Base-by-base conservation (phyloP, 23 red algal species). In the Gracilaria gracilis region DNA sequence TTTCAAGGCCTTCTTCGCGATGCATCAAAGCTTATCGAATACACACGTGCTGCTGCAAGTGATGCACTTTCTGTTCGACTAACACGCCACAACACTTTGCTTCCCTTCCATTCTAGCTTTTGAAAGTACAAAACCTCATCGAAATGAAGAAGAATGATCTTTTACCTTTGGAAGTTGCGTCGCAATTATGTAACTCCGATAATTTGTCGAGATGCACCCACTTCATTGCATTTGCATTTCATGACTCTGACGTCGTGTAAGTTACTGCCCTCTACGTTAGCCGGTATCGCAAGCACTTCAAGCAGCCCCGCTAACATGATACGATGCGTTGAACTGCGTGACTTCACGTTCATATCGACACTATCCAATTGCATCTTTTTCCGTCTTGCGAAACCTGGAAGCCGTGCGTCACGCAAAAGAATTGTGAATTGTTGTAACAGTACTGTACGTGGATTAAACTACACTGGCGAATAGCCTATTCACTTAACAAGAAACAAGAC, bases 221-320 rank as follows among this genome's bases (percentile, higher is more conserved):
- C 67, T 96, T 99, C 62, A 99, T 99, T 85, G 92, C 93, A 16
- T 99, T 99, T 87, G 97, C 95, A 28, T 99, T 99, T 87, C 97
- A 99, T 93, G 97, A 99, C 66, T 95, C 90, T 35, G 97, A 99
- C 61, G 97, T 99, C 20, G 89, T 99, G 92, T 95, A 96, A 77
- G 95, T 89, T 77, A 77, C 19, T 57, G 7, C 79, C 62, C 37
- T 16, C 29, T 4, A 17, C 31, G 29, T 38, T 28, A 31, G 7
- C 7, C 33, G 4, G 4, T 37, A 12, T 36, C 19, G 64, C 32
- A 9, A 69, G 16, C 59, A 24, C 11, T 15, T 2, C 19, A 20
- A 0, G 17, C 16, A 19, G 33, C 31, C 0, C 31, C 20, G 64
- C 64, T 69, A 15, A 69, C 64, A 69, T 4, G 64, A 69, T 31